phyloP scores from a whole-genome alignment of 2,329 filamentous ascomycete species.

The Sporothrix schenckii region DNA sequence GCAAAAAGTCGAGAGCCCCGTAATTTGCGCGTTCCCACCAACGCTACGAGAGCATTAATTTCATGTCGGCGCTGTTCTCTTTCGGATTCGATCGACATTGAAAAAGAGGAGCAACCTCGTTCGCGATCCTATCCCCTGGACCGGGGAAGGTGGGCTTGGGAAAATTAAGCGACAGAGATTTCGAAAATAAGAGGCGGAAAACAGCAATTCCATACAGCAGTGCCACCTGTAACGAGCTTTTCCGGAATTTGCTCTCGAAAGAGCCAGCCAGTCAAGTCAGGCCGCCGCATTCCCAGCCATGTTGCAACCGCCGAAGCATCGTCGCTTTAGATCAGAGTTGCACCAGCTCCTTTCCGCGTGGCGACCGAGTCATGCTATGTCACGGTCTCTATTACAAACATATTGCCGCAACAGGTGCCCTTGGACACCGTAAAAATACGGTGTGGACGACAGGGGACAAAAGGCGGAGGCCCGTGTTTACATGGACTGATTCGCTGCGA shows the following conservation, averaged over 20 bases:
- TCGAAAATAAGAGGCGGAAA: not conserved
- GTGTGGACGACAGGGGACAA: not conserved
- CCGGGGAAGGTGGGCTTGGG: not conserved
- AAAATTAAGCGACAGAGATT: not conserved
- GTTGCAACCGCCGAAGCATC: not conserved
- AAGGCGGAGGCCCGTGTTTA: constrained; percentile 19
- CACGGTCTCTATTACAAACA: not conserved
- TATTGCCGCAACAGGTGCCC: constrained; percentile 16
- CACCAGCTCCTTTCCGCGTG: not conserved
- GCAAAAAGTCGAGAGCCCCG: not conserved
- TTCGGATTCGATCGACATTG: constrained; percentile 24
- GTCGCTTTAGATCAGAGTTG: not conserved
- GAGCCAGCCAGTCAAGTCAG: not conserved
- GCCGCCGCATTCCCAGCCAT: not conserved
- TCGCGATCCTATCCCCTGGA: not conserved
- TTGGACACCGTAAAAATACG: constrained; percentile 10
- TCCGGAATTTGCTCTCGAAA: constrained; percentile 17
- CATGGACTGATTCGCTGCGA: not conserved
- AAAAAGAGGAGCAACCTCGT: not conserved
- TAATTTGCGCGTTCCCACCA: constrained; percentile 11
- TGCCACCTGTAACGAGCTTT: constrained; percentile 14
- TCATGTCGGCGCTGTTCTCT: constrained; percentile 24
- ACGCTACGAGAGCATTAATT: constrained; percentile 23
- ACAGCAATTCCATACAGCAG: not conserved
- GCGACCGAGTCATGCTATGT: constrained; percentile 22